Percentiles rank a stretch among this genome's conserved stretches.
These are phyloP conservation scores for Lasiosphaeria miniovina DNA, from an alignment of 495 filamentous ascomycete species.

Conservation along the genomic window DNA sequence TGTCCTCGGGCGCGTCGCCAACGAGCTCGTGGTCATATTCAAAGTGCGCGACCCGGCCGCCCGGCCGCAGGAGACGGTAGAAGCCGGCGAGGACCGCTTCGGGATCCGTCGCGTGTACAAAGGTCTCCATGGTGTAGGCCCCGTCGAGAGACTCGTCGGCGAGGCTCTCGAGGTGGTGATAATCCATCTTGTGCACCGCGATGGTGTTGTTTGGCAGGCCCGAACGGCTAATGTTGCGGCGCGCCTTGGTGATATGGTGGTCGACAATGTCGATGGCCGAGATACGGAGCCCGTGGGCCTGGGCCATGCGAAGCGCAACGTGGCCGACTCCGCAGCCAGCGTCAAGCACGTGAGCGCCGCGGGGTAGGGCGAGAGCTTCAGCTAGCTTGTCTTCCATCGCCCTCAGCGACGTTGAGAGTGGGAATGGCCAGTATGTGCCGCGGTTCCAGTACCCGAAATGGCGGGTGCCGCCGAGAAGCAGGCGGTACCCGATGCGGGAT, in stretches of 20 bases:
- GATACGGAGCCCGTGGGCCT: conserved; percentile 37
- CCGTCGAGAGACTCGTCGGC: conserved; percentile 45
- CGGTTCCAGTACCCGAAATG: conserved; percentile 52
- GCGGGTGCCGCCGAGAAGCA: conserved; percentile 48
- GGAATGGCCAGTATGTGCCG: conserved; percentile 51
- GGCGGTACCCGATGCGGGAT: conserved; percentile 49
- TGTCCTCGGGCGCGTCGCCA: conserved; percentile 17
- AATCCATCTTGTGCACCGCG: conserved; percentile 46
- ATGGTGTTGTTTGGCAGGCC: conserved; percentile 38
- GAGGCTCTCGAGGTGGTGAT: conserved; percentile 49
- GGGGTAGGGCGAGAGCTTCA: conserved; percentile 33
- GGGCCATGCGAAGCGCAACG: conserved; percentile 48
- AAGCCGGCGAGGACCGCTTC: conserved; percentile 46
- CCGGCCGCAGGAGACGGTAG: conserved; percentile 48
- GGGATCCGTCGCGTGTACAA: conserved; percentile 55
- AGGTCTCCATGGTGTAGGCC: conserved; percentile 58
- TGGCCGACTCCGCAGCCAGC: conserved; percentile 52
- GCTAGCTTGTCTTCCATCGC: conserved; percentile 51
- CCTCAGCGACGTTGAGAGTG: conserved; percentile 37
- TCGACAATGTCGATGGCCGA: conserved; percentile 52
- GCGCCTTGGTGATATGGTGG: conserved; percentile 46
- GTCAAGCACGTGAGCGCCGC: conserved; percentile 46
- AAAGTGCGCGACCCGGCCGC: conserved; percentile 45
- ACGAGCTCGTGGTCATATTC: conserved; percentile 50
- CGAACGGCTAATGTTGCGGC: conserved; percentile 37